Evolutionary conservation across 2,329 filamentous ascomycete species (phyloP).

Genomic region (Fusarium fujikuroi): DNA sequence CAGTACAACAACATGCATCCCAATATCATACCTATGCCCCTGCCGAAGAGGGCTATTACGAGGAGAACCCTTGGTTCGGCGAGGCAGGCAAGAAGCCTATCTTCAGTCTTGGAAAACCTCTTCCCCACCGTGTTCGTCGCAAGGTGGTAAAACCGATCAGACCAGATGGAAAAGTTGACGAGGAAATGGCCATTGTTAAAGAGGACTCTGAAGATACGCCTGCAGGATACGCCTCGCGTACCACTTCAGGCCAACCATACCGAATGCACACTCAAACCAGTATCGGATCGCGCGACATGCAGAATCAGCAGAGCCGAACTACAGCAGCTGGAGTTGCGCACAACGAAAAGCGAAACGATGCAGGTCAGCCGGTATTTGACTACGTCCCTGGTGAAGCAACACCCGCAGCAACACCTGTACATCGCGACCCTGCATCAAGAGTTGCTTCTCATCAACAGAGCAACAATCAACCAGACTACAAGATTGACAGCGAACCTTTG

Average conservation of each 20-base stretch:
- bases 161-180: slow-evolving; percentile 9
- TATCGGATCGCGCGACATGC: neutral
- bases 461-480: slow-evolving; percentile 10
- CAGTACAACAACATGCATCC: neutral
- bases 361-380: slow-evolving; percentile 21
- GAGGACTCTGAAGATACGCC: neutral
- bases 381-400: neutral
- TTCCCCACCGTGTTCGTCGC: slow-evolving; percentile 32
- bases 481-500: slow-evolving; percentile 33
- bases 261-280: neutral
- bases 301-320: slow-evolving; percentile 3
- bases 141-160: slow-evolving; percentile 1
- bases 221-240: neutral
- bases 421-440: neutral
- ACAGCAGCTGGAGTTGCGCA: slow-evolving; percentile 18
- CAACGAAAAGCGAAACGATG: slow-evolving; percentile 18
- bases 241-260: neutral
- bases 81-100: slow-evolving; percentile 27
- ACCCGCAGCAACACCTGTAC: neutral
- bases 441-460: neutral
- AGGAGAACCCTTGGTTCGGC: slow-evolving; percentile 37
- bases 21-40: slow-evolving; percentile 11
- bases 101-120: slow-evolving; percentile 34
- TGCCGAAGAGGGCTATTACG: slow-evolving; percentile 30
- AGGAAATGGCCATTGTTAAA: slow-evolving; percentile 15